Percentiles rank a stretch among this genome's conserved stretches.
These are phyloP conservation scores for Austroboletus eburneus DNA, from an alignment of 768 basidiomycete species.

Conservation along the genomic window DNA sequence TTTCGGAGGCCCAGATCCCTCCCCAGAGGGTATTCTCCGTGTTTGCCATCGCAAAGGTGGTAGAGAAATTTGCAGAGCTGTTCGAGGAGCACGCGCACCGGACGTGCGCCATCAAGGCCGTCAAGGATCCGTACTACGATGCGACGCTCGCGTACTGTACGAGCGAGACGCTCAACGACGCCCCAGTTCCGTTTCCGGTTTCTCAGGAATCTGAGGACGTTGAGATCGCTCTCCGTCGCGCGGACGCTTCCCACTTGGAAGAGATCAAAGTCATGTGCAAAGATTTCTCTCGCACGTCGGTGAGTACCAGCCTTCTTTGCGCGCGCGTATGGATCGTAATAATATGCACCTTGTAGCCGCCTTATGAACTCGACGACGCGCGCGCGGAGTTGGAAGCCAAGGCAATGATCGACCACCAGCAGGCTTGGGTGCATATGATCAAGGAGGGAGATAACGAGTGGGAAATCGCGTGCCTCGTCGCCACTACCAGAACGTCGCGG, in stretches of 20 bases:
- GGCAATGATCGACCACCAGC: slow-evolving; percentile 40
- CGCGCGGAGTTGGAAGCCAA: slow-evolving; percentile 49
- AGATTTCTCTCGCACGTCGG: slow-evolving; percentile 56
- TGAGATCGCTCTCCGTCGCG: slow-evolving; percentile 31
- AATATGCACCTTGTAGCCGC: slow-evolving; percentile 39
- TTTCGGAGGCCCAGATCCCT: slow-evolving; percentile 23
- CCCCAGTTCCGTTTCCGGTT: background rate
- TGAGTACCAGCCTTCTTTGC: slow-evolving; percentile 28
- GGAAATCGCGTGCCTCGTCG: slow-evolving; percentile 61
- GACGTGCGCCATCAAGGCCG: slow-evolving; percentile 18
- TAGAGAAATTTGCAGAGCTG: slow-evolving; percentile 40
- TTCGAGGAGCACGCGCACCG: slow-evolving; percentile 38
- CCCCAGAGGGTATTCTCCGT: slow-evolving; percentile 56
- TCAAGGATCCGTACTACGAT: slow-evolving; percentile 52
- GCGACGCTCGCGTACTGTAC: slow-evolving; percentile 59
- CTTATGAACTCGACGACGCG: slow-evolving; percentile 45
- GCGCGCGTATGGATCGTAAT: background rate
- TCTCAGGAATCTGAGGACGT: slow-evolving; percentile 10
- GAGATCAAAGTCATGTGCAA: slow-evolving; percentile 46
- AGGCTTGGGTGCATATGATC: slow-evolving; percentile 63
- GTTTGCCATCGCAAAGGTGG: slow-evolving; percentile 51
- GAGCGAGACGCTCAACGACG: slow-evolving; percentile 32
- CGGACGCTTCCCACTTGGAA: slow-evolving; percentile 27
- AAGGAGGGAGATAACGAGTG: slow-evolving; percentile 17
- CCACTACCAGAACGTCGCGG: slow-evolving; percentile 57